A percentile compares a stretch with the other conserved stretches of the same genome.
Evolutionary conservation across 345 rosid species (phyloP).

Genomic region (Camelina laxa): DNA sequence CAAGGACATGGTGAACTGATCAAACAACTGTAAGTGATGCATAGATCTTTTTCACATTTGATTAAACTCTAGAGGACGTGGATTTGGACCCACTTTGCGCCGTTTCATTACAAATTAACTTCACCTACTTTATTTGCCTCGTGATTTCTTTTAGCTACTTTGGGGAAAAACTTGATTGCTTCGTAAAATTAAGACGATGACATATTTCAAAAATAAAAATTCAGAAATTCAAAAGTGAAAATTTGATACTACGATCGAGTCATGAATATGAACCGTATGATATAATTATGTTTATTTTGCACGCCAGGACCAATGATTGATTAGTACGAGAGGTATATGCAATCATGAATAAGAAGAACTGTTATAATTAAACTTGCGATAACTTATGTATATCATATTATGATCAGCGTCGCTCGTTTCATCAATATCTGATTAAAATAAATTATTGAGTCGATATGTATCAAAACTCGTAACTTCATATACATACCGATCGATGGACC

Average conservation of each 20-base stretch:
- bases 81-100: constrained; percentile 31
- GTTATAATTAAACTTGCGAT: too few relatives aligned
- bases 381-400: too few relatives aligned
- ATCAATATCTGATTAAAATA: too few relatives aligned
- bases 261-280: background rate
- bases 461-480: constrained; percentile 13
- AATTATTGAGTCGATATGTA: background rate
- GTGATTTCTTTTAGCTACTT: constrained; percentile 1
- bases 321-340: too few relatives aligned
- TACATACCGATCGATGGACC: constrained; percentile 9
- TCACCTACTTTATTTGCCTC: background rate
- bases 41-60: background rate
- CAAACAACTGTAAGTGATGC: background rate
- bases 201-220: too few relatives aligned
- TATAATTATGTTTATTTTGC: too few relatives aligned
- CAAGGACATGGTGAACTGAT: background rate
- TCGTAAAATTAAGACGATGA: background rate
- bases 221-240: background rate
- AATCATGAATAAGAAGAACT: too few relatives aligned
- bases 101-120: constrained; percentile 31
- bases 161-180: background rate
- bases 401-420: background rate
- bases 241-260: background rate
- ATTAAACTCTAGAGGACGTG: constrained; percentile 19
- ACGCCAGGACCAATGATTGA: too few relatives aligned